Base-by-base conservation (phyloP, 371 early-diverging fungal species). In the Haplosporangium sp. region DNA sequence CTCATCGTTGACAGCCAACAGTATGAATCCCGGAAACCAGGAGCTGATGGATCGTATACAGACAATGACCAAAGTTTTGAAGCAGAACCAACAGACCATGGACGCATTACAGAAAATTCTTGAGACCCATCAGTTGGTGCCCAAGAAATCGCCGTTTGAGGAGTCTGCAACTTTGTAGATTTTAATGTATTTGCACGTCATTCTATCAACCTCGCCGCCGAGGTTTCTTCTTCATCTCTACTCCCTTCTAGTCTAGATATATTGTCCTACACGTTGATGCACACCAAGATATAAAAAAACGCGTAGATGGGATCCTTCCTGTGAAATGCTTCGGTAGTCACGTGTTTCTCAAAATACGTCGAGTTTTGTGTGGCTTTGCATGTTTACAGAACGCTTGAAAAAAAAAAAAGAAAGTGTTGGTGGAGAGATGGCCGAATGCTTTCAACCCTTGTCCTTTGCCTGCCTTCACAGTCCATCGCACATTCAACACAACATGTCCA, bases 21-120 rank as follows among this genome's bases (percentile, higher is more conserved):
- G 61, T 13, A 41, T 51, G 45, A 20, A 47, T 43, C 71, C 68
- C 18, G 69, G 72, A 51, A 86, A 83, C 13, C 64, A 73, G 23
- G 74, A 70, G 61, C 76, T 87, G 53, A 29, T 84, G 20, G 80
- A 83, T 13, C 85, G 84, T 55, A 69, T 88, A 23, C 86, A 84
- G 52, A 66, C 80, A 8, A 73, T 89, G 52, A 84, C 85, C 47
- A 67, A 75, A 8, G 64, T 87, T 20, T 79, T 86, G 29, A 74
- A 84, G 46, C 87, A 89, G 63, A 89, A 89, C 53, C 87, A 87
- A 55, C 82, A 81, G 64, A 83, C 85, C 13, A 86, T 89, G 50
- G 83, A 87, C 38, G 77, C 81, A 47, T 82, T 89, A 16, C 69
- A 86, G 36, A 66, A 65, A 54, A 69, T 81, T 9, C 81, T 88